Percentiles rank a stretch among this genome's conserved stretches.
phyloP scores from a whole-genome alignment of 2,329 filamentous ascomycete genomes.

The Aspergillus thermomutatus region DNA sequence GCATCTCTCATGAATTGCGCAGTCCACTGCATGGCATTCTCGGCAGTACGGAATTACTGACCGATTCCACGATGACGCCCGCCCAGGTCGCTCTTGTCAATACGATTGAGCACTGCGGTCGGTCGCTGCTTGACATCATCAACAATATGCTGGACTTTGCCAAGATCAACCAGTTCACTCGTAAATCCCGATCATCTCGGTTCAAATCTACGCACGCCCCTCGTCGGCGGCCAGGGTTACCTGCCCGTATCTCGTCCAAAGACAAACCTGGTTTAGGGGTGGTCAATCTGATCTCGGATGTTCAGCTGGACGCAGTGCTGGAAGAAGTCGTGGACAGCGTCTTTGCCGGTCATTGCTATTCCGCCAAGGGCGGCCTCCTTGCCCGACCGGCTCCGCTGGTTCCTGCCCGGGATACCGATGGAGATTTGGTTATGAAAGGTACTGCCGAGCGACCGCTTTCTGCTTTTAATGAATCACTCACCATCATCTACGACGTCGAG shows the following conservation, averaged over 20 bases:
- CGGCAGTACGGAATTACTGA: constrained; percentile 30
- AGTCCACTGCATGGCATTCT: constrained; percentile 37
- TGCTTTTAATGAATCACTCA: constrained; percentile 6
- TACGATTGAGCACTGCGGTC: constrained; percentile 39
- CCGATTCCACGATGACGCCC: constrained; percentile 26
- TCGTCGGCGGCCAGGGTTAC: not conserved
- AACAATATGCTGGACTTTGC: constrained; percentile 35
- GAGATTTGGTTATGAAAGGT: not conserved
- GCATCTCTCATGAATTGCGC: constrained; percentile 35
- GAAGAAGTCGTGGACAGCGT: constrained; percentile 24
- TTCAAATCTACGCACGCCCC: not conserved
- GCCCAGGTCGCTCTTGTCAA: constrained; percentile 30
- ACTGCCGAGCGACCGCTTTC: not conserved
- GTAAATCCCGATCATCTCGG: not conserved
- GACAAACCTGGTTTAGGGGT: not conserved
- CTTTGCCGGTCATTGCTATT: constrained; percentile 25
- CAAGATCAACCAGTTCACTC: constrained; percentile 22
- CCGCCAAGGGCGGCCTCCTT: not conserved
- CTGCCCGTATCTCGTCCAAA: not conserved
- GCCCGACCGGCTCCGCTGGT: not conserved
- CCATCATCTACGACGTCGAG: constrained; percentile 42
- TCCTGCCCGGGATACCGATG: not conserved
- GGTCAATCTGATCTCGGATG: constrained; percentile 4
- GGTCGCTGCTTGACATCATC: constrained; percentile 42
- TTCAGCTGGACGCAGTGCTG: constrained; percentile 19